phyloP scores from a whole-genome alignment of 2,329 filamentous ascomycete genomes.

The Coleophoma eucalyptorum region DNA sequence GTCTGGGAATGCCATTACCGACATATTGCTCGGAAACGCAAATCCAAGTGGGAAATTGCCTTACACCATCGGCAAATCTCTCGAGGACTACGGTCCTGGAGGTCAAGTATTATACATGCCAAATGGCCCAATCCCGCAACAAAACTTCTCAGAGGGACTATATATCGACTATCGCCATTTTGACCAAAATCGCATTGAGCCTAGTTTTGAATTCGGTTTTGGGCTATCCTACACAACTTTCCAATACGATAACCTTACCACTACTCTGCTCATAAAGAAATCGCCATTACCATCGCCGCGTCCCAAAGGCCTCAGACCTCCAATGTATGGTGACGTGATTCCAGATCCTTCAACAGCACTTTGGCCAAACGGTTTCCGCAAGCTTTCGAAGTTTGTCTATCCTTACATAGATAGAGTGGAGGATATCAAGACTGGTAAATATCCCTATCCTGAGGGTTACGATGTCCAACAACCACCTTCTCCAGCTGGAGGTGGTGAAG shows the following conservation, averaged over 20 bases:
- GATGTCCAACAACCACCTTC: slow-evolving; percentile 41
- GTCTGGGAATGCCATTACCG: slow-evolving; percentile 75
- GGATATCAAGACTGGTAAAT: slow-evolving; percentile 34
- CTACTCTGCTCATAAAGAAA: slow-evolving; percentile 35
- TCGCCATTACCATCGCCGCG: slow-evolving; percentile 26
- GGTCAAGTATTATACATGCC: slow-evolving; percentile 67
- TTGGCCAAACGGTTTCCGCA: slow-evolving; percentile 51
- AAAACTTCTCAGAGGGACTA: slow-evolving; percentile 77
- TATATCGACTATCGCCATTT: slow-evolving; percentile 91
- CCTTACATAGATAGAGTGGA: slow-evolving; percentile 43
- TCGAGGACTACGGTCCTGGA: slow-evolving; percentile 72
- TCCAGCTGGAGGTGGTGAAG: slow-evolving; percentile 58
- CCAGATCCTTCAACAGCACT: slow-evolving; percentile 48
- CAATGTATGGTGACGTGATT: slow-evolving; percentile 43
- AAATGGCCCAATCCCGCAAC: slow-evolving; percentile 70
- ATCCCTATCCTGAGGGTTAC: slow-evolving; percentile 41
- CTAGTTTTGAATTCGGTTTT: slow-evolving; percentile 82
- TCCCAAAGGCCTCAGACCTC: slow-evolving; percentile 36
- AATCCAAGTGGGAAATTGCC: slow-evolving; percentile 73
- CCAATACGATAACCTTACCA: slow-evolving; percentile 42
- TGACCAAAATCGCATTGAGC: slow-evolving; percentile 69
- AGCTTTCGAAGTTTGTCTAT: slow-evolving; percentile 62
- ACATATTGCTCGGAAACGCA: slow-evolving; percentile 73
- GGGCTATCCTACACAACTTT: slow-evolving; percentile 71
- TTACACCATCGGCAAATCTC: slow-evolving; percentile 76